phyloP scores from a whole-genome alignment of 306 rosid species.

The Calophaca sinica region DNA sequence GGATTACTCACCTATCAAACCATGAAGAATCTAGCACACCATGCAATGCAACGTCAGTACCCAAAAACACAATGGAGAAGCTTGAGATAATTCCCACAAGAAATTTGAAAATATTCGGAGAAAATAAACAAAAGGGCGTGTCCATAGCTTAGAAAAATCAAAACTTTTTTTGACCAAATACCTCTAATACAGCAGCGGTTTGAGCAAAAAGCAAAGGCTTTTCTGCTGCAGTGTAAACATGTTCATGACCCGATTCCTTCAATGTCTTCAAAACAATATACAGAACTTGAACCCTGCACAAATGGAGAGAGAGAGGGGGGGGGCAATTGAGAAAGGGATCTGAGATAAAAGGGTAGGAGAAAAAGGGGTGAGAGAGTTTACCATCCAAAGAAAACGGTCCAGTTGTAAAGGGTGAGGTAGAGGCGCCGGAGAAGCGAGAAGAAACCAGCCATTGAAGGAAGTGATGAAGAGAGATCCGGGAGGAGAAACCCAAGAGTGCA shows the following conservation, averaged over 20 bases:
- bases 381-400: constrained; percentile 86
- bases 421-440: constrained; percentile 59
- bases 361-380: constrained; percentile 28
- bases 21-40: constrained; percentile 78
- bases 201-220: constrained; percentile 76
- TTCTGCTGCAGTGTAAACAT: constrained; percentile 78
- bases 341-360: too few species aligned
- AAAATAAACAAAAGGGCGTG: constrained; percentile 45
- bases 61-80: not conserved
- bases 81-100: constrained; percentile 18
- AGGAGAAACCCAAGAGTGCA: constrained; percentile 18
- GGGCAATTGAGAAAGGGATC: constrained; percentile 2
- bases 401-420: constrained; percentile 78
- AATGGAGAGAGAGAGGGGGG: constrained; percentile 11
- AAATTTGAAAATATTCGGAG: not conserved
- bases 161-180: constrained; percentile 13
- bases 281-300: constrained; percentile 73
- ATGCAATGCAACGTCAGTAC: constrained; percentile 38
- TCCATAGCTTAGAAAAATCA: constrained; percentile 29
- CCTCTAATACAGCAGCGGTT: constrained; percentile 86
- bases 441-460: constrained; percentile 64
- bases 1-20: constrained; percentile 78
- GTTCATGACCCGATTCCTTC: constrained; percentile 66
- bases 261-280: constrained; percentile 63
- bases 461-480: constrained; percentile 6